These are phyloP conservation scores for Sistotremastrum suecicum DNA, from an alignment of 768 basidiomycete genomes.

Conservation along the genomic window DNA sequence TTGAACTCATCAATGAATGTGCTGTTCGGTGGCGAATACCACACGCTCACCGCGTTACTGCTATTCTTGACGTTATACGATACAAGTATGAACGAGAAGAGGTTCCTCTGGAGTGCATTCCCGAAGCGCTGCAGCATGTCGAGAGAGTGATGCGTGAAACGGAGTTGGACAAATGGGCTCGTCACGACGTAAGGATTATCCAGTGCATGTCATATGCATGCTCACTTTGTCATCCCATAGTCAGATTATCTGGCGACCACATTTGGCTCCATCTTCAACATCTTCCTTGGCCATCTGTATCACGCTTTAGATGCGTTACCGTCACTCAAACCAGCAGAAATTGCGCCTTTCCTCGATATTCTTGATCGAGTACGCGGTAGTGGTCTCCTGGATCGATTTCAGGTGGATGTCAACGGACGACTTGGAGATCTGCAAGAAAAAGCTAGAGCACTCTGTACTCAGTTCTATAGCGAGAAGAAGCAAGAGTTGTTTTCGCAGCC, in stretches of 20 bases:
- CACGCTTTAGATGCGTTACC: slow-evolving; percentile 71
- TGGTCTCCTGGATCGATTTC: slow-evolving; percentile 55
- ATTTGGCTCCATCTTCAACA: slow-evolving; percentile 67
- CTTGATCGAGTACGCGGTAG: slow-evolving; percentile 61
- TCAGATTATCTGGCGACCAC: slow-evolving; percentile 52
- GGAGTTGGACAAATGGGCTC: slow-evolving; percentile 64
- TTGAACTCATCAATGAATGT: slow-evolving; percentile 78
- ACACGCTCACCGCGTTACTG: slow-evolving; percentile 59
- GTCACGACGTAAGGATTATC: slow-evolving; percentile 54
- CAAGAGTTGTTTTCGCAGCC: slow-evolving; percentile 51
- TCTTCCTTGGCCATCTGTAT: slow-evolving; percentile 75
- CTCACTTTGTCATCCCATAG: slow-evolving; percentile 19
- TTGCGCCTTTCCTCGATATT: slow-evolving; percentile 49
- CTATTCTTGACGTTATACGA: slow-evolving; percentile 76
- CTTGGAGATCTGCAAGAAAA: slow-evolving; percentile 54
- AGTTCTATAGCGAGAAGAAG: slow-evolving; percentile 50
- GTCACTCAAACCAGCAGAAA: slow-evolving; percentile 53
- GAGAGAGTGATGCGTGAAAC: slow-evolving; percentile 56
- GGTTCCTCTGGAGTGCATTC: slow-evolving; percentile 89
- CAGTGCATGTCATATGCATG: slow-evolving; percentile 2
- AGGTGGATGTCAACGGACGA: slow-evolving; percentile 58
- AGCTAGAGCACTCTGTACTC: slow-evolving; percentile 41
- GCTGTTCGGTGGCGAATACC: slow-evolving; percentile 83
- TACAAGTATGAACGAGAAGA: slow-evolving; percentile 80
- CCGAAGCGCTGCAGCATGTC: slow-evolving; percentile 71